Conservation (phyloP, 2,329 filamentous ascomycete genomes). For the Exophiala oligosperma region DNA sequence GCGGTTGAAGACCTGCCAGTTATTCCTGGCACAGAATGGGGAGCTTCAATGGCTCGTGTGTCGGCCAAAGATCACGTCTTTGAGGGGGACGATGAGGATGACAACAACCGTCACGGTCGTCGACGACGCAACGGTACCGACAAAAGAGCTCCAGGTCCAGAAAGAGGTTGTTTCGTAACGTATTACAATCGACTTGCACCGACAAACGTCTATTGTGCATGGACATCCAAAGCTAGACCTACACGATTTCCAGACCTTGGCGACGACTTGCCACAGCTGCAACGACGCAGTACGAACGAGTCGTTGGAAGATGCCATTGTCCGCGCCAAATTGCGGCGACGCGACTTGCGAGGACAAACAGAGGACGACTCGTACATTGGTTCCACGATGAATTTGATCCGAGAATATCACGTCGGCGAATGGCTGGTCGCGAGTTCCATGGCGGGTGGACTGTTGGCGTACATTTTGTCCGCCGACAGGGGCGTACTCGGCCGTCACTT, state of each 20-base stretch:
- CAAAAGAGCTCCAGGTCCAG: not conserved
- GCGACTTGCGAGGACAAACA: conserved; percentile 3
- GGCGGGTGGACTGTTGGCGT: not conserved
- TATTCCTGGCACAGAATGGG: conserved; percentile 18
- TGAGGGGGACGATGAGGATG: not conserved
- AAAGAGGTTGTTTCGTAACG: conserved; percentile 21
- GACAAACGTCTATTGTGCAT: conserved; percentile 22
- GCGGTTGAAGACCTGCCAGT: not conserved
- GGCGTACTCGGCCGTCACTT: not conserved
- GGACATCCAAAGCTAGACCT: conserved; percentile 1
- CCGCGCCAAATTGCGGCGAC: conserved; percentile 9
- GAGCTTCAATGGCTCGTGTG: not conserved
- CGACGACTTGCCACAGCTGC: not conserved
- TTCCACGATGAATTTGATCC: not conserved
- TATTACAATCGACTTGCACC: conserved; percentile 17
- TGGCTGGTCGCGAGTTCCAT: not conserved
- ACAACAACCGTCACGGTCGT: not conserved
- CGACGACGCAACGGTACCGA: not conserved
- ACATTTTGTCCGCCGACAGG: not conserved
- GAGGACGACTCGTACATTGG: not conserved
- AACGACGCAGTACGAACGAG: not conserved
- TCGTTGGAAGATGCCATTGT: not conserved
- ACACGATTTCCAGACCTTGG: not conserved
- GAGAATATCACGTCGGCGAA: not conserved
- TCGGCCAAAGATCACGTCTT: not conserved